phyloP scores from a whole-genome alignment of 495 filamentous ascomycete genomes.

The Acidomyces sp. region DNA sequence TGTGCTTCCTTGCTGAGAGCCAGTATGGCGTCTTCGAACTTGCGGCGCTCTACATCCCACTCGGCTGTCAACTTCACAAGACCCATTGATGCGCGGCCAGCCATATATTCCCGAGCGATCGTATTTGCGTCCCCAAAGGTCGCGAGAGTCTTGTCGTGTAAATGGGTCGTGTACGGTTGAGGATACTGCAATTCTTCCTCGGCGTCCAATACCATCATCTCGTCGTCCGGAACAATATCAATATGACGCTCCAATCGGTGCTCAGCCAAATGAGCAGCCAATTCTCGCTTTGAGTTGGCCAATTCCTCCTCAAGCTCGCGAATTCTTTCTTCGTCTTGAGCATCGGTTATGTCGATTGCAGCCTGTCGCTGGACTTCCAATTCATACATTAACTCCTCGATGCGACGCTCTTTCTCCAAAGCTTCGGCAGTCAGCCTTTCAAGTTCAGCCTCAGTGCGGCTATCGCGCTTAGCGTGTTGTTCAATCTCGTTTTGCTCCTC shows the following conservation, averaged over 20 bases:
- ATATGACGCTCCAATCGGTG: constrained; percentile 13
- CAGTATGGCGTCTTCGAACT: constrained; percentile 24
- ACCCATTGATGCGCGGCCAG: constrained; percentile 3
- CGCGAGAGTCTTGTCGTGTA: neutral
- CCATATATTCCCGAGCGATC: neutral
- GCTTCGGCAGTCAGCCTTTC: constrained; percentile 19
- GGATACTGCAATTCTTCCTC: constrained; percentile 20
- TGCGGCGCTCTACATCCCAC: constrained; percentile 19
- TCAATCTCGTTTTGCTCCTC: constrained; percentile 58
- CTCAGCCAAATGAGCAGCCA: constrained; percentile 5
- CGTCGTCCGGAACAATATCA: constrained; percentile 14
- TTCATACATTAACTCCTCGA: constrained; percentile 21
- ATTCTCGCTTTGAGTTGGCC: constrained; percentile 13
- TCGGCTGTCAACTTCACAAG: neutral
- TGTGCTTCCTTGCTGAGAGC: constrained; percentile 13
- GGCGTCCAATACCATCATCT: constrained; percentile 18
- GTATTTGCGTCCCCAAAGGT: neutral
- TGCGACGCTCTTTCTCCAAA: constrained; percentile 18
- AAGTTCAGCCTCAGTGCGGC: constrained; percentile 12
- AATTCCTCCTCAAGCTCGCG: constrained; percentile 20
- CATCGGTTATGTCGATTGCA: constrained; percentile 20
- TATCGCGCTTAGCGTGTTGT: constrained; percentile 19
- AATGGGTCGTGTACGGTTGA: neutral
- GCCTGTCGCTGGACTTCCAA: constrained; percentile 22
- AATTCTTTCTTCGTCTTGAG: constrained; percentile 12